Conservation (phyloP, 75 land plant species). For the Ceratopteris richardii region DNA sequence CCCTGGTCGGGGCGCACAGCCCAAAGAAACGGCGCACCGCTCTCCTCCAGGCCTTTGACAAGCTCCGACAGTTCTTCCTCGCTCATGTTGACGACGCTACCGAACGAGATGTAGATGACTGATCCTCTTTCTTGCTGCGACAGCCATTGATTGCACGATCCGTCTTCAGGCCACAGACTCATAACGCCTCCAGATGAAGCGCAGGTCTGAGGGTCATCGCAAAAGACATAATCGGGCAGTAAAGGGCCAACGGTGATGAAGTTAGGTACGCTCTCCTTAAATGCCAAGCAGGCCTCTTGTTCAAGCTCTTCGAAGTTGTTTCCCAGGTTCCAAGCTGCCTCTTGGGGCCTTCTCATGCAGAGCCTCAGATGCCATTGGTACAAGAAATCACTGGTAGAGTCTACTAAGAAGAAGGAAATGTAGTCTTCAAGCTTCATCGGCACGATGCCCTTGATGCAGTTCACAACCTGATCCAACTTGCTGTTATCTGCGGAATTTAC, state of each 20-base stretch:
- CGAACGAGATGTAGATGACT: slow-evolving; percentile 19
- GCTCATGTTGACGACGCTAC: slow-evolving; percentile 15
- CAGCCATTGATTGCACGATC: slow-evolving; percentile 5
- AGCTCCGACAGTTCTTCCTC: slow-evolving; percentile 9
- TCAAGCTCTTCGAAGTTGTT: slow-evolving; percentile 12
- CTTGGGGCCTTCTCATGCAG: not conserved
- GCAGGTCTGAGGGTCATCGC: not conserved
- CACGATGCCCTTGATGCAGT: not conserved
- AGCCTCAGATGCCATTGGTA: not conserved
- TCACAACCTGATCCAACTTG: no score
- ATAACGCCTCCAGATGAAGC: not conserved
- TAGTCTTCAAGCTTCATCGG: not conserved
- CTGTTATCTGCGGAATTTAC: no score
- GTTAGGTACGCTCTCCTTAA: not conserved
- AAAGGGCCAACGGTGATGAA: slow-evolving; percentile 9
- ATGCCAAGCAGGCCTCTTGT: slow-evolving; percentile 1
- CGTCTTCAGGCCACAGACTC: slow-evolving; percentile 13
- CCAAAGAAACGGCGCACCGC: slow-evolving; percentile 21
- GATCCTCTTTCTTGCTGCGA: slow-evolving; percentile 3
- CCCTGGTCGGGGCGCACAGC: slow-evolving; percentile 10
- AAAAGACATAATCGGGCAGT: not conserved
- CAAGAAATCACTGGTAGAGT: not conserved
- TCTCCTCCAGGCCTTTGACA: slow-evolving; percentile 9
- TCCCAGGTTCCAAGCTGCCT: slow-evolving; percentile 5
- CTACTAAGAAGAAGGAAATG: not conserved